phyloP scores from a whole-genome alignment of 768 basidiomycete species.

The Kockovaella imperatae region DNA sequence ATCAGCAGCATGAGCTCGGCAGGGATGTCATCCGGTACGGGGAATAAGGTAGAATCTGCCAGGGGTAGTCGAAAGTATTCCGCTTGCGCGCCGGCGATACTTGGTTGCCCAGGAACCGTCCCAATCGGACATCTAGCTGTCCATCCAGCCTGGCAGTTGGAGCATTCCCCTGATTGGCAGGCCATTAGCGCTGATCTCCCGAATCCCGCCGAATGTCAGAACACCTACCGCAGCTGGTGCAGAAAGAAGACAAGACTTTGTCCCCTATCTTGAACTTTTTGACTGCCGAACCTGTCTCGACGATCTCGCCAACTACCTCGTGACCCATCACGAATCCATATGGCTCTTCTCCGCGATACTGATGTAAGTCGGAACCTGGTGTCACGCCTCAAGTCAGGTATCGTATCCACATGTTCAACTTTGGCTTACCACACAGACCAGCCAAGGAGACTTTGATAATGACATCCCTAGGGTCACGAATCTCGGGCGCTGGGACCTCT shows the following conservation, averaged over 20 bases:
- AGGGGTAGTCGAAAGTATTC: constrained; percentile 15
- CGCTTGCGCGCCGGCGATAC: constrained; percentile 15
- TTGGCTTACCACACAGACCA: constrained; percentile 5
- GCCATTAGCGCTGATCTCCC: neutral
- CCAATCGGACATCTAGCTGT: constrained; percentile 9
- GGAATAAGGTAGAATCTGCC: constrained; percentile 13
- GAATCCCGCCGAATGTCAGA: too few relatives aligned
- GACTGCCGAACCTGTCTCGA: constrained; percentile 15
- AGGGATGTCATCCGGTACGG: constrained; percentile 9
- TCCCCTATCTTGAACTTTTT: constrained; percentile 28
- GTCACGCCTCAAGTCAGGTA: neutral
- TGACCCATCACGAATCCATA: constrained; percentile 10
- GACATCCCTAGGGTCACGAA: constrained; percentile 1
- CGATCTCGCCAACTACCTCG: constrained; percentile 10
- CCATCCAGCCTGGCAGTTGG: constrained; percentile 10
- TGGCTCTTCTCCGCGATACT: constrained; percentile 7
- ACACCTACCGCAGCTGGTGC: constrained; percentile 9
- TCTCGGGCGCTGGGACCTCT: neutral
- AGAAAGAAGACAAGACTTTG: constrained; percentile 22
- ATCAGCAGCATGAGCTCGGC: constrained; percentile 3
- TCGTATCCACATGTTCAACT: neutral
- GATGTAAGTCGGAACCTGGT: constrained; percentile 5
- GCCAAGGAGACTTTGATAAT: constrained; percentile 7
- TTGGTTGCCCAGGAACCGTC: constrained; percentile 5
- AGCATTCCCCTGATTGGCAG: constrained; percentile 8